Conservation (phyloP, 805 yeast species). For the Candida mattraensis region DNA sequence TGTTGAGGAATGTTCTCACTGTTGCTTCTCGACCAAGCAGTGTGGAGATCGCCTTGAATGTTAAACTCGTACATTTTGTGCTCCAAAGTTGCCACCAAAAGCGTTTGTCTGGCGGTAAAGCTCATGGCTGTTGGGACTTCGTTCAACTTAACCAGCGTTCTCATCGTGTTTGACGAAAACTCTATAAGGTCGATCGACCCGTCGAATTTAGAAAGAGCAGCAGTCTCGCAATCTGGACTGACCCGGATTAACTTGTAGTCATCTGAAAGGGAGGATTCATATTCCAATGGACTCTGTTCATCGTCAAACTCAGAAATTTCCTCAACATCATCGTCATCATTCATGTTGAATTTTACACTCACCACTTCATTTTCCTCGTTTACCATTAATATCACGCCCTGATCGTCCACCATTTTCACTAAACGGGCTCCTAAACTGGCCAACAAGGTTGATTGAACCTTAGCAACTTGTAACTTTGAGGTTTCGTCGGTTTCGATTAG, state of each 20-base stretch:
- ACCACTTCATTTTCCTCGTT: conserved; percentile 61
- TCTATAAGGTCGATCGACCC: conserved; percentile 61
- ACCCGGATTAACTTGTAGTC: conserved; percentile 54
- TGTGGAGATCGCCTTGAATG: conserved; percentile 40
- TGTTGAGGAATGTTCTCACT: conserved; percentile 72
- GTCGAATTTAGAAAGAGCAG: conserved; percentile 61
- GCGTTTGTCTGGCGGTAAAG: conserved; percentile 49
- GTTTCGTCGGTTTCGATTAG: conserved; percentile 41
- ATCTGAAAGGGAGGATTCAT: conserved; percentile 35
- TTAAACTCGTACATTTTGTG: conserved; percentile 74
- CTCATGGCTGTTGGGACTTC: conserved; percentile 59
- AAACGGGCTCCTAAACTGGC: conserved; percentile 54
- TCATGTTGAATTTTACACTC: conserved; percentile 37
- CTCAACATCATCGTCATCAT: conserved; percentile 36
- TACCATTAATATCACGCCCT: conserved; percentile 46
- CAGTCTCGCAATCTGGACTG: conserved; percentile 41
- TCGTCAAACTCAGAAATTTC: conserved; percentile 39
- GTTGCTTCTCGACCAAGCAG: conserved; percentile 79
- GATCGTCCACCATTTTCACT: conserved; percentile 45
- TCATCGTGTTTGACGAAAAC: conserved; percentile 30
- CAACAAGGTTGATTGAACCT: conserved; percentile 46
- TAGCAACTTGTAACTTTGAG: conserved; percentile 45
- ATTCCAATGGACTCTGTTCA: conserved; percentile 33
- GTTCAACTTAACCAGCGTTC: conserved; percentile 57
- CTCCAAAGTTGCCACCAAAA: conserved; percentile 70